Conservation (phyloP, 1,284 basidiomycete species). For the Vanrija pseudolonga region DNA sequence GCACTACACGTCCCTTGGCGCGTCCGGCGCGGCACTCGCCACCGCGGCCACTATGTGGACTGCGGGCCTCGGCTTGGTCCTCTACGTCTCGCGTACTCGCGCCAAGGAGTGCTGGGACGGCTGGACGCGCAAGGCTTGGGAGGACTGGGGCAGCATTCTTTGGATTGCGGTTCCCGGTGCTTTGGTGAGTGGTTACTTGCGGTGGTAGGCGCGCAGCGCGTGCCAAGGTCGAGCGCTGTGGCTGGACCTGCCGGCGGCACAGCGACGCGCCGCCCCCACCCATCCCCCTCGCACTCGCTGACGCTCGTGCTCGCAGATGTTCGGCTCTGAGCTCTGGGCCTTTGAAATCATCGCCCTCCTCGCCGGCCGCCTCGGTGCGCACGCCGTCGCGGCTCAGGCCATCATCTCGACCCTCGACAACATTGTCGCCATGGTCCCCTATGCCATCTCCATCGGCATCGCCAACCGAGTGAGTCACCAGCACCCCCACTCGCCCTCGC, state of each 20-base stretch:
- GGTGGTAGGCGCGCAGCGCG: too few species aligned
- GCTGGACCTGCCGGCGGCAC: too few species aligned
- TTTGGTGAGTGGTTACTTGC: constrained; percentile 20
- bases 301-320: constrained; percentile 18
- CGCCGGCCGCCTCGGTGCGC: constrained; percentile 27
- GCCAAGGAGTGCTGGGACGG: constrained; percentile 32
- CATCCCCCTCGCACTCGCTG: neutral
- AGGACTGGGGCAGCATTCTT: constrained; percentile 21
- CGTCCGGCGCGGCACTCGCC: constrained; percentile 23
- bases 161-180: constrained; percentile 26
- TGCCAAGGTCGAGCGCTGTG: too few species aligned
- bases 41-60: constrained; percentile 15
- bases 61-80: constrained; percentile 19
- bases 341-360: constrained; percentile 33
- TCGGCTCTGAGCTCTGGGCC: constrained; percentile 27
- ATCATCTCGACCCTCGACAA: constrained; percentile 22
- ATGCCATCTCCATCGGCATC: constrained; percentile 22
- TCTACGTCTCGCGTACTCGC: constrained; percentile 18
- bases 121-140: constrained; percentile 8
- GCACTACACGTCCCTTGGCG: constrained; percentile 23
- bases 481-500: neutral
- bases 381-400: constrained; percentile 30
- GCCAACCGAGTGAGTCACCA: constrained; percentile 16
- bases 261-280: neutral
- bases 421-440: constrained; percentile 19